phyloP scores from a whole-genome alignment of 2,329 filamentous ascomycete species.

The Aureobasidium mangrovei region DNA sequence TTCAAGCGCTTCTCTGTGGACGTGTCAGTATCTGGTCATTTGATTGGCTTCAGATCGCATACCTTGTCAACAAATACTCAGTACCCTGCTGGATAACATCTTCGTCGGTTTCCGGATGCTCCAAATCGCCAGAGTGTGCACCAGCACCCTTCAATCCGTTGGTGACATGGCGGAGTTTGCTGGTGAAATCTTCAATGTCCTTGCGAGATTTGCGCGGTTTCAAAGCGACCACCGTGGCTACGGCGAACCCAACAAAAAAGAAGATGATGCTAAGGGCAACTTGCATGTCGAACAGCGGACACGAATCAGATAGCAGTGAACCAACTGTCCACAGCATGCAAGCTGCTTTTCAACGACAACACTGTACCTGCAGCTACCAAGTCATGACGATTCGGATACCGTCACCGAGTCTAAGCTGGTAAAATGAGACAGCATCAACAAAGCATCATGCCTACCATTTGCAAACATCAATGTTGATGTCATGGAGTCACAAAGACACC shows the following conservation, averaged over 20 bases:
- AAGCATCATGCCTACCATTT: not conserved
- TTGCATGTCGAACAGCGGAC: constrained; percentile 13
- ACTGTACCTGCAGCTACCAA: not conserved
- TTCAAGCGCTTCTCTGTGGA: constrained; percentile 16
- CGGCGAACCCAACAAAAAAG: constrained; percentile 17
- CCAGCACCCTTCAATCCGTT: not conserved
- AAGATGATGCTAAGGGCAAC: constrained; percentile 17
- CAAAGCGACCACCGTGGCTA: constrained; percentile 16
- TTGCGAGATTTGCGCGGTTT: constrained; percentile 16
- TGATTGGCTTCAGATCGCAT: not conserved
- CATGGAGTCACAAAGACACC: not conserved
- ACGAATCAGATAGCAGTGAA: too few relatives aligned
- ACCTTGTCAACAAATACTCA: constrained; percentile 7
- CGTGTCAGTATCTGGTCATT: not conserved
- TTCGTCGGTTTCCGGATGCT: not conserved
- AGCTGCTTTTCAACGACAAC: not conserved
- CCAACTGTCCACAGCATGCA: not conserved
- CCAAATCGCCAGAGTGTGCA: not conserved
- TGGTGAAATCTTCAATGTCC: constrained; percentile 2
- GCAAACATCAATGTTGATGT: constrained; percentile 6
- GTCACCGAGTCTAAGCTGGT: not conserved
- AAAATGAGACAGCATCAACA: not conserved
- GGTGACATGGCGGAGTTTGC: constrained; percentile 10
- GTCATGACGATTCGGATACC: not conserved
- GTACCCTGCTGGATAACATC: not conserved